Conservation (phyloP, 2,329 filamentous ascomycete genomes). For the Microascus cirrosus region DNA sequence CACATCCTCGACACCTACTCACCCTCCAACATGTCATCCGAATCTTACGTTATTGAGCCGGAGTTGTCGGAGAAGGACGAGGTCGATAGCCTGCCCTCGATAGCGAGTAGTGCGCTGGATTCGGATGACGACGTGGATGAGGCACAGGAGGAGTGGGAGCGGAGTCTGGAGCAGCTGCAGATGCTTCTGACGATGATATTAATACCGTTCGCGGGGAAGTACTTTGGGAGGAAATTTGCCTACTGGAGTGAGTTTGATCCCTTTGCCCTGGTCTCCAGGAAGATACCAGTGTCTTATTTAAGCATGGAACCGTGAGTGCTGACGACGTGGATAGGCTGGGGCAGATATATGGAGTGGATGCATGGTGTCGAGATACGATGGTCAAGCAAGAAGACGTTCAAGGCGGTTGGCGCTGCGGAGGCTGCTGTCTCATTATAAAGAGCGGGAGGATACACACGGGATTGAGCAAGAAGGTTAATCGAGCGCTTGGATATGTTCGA, state of each 20-base stretch:
- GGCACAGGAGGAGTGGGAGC: slow-evolving; percentile 90
- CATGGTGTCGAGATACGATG: slow-evolving; percentile 64
- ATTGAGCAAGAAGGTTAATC: not conserved
- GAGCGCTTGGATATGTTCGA: not conserved
- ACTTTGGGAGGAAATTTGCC: slow-evolving; percentile 85
- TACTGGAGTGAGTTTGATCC: slow-evolving; percentile 73
- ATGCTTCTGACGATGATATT: slow-evolving; percentile 88
- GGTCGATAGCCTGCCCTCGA: slow-evolving; percentile 53
- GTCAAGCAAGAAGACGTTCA: slow-evolving; percentile 53
- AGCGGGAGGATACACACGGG: not conserved
- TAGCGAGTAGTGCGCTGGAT: slow-evolving; percentile 31
- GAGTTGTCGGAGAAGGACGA: slow-evolving; percentile 39
- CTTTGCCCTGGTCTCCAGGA: not conserved
- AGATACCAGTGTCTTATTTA: not conserved
- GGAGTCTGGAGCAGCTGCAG: slow-evolving; percentile 87
- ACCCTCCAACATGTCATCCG: slow-evolving; percentile 16
- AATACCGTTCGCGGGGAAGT: slow-evolving; percentile 90
- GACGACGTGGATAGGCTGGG: slow-evolving; percentile 1
- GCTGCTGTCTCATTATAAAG: slow-evolving; percentile 43
- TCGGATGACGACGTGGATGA: slow-evolving; percentile 59
- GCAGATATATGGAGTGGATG: slow-evolving; percentile 88
- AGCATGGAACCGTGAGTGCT: not conserved
- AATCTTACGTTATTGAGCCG: slow-evolving; percentile 42
- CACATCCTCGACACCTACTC: not conserved
- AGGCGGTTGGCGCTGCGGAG: slow-evolving; percentile 50